phyloP scores from a whole-genome alignment of 768 basidiomycete species.

The Steccherinum ochraceum region DNA sequence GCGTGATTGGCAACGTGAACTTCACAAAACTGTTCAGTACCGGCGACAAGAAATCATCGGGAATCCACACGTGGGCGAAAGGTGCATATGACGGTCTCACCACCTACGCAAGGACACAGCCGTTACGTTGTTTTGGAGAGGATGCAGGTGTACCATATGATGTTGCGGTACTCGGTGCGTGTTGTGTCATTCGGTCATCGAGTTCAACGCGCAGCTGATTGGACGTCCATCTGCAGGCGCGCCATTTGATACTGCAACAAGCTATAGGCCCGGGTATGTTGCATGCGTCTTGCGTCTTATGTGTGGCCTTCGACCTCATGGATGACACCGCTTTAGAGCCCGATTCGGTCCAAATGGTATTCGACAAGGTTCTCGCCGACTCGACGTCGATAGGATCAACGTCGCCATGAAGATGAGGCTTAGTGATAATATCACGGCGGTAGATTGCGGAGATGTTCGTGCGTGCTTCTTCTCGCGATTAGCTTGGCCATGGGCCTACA shows the following conservation, averaged over 20 bases:
- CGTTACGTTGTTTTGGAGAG: constrained; percentile 22
- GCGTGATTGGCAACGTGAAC: not conserved
- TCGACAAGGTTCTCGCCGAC: constrained; percentile 25
- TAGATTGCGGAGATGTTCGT: constrained; percentile 28
- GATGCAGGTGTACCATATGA: constrained; percentile 20
- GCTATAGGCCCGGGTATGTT: constrained; percentile 24
- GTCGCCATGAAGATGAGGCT: constrained; percentile 22
- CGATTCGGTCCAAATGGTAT: constrained; percentile 29
- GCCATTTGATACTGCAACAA: constrained; percentile 27
- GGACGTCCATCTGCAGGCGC: constrained; percentile 12
- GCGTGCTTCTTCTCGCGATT: constrained; percentile 2
- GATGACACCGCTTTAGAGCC: constrained; percentile 14
- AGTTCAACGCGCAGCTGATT: not conserved
- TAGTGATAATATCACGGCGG: constrained; percentile 21
- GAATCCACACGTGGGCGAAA: constrained; percentile 7
- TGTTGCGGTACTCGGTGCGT: constrained; percentile 22
- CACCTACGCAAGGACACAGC: constrained; percentile 19
- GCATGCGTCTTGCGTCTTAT: not conserved
- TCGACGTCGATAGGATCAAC: constrained; percentile 24
- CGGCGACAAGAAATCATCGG: not conserved
- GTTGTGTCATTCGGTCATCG: not conserved
- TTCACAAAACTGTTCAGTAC: constrained; percentile 9
- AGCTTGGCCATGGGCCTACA: not conserved
- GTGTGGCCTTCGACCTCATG: not conserved
- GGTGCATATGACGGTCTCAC: constrained; percentile 23